Conservation (phyloP, 1,284 basidiomycete species). For the Tilletia setariae region DNA sequence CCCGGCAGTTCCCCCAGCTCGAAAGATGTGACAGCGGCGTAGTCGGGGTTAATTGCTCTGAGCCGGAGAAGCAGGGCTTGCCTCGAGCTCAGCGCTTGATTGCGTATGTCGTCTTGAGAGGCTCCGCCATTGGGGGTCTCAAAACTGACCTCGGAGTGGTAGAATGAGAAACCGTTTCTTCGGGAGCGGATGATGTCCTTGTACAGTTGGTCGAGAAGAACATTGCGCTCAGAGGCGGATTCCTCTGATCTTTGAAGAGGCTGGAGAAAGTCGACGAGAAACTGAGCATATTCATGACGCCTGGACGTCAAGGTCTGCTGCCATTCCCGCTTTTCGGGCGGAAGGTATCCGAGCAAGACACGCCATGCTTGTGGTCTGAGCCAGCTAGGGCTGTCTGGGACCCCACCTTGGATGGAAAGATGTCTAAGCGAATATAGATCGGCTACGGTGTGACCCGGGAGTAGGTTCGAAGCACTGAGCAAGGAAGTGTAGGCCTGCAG, state of each 20-base stretch:
- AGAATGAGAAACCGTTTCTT: slow-evolving; percentile 47
- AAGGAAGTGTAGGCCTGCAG: slow-evolving; percentile 31
- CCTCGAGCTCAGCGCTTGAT: slow-evolving; percentile 3
- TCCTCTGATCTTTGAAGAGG: neutral
- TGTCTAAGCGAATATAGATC: slow-evolving; percentile 46
- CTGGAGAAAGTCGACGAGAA: slow-evolving; percentile 7
- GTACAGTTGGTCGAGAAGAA: slow-evolving; percentile 47
- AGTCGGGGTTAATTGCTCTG: slow-evolving; percentile 30
- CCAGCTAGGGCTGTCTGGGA: slow-evolving; percentile 40
- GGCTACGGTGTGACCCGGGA: slow-evolving; percentile 40
- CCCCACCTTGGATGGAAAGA: slow-evolving; percentile 30
- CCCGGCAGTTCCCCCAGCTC: neutral
- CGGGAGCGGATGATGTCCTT: slow-evolving; percentile 41
- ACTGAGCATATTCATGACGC: slow-evolving; percentile 42
- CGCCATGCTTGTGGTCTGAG: slow-evolving; percentile 50
- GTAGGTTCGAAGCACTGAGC: slow-evolving; percentile 38
- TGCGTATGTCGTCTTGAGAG: neutral
- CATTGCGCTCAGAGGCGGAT: slow-evolving; percentile 24
- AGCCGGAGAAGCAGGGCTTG: slow-evolving; percentile 31
- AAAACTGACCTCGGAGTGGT: slow-evolving; percentile 29
- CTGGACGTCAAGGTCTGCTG: slow-evolving; percentile 28
- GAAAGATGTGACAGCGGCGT: slow-evolving; percentile 18
- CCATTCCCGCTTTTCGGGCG: slow-evolving; percentile 48
- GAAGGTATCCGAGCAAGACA: slow-evolving; percentile 45
- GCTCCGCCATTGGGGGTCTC: neutral